Conservation (phyloP, 306 rosid species). For the Lagenaria siceraria region DNA sequence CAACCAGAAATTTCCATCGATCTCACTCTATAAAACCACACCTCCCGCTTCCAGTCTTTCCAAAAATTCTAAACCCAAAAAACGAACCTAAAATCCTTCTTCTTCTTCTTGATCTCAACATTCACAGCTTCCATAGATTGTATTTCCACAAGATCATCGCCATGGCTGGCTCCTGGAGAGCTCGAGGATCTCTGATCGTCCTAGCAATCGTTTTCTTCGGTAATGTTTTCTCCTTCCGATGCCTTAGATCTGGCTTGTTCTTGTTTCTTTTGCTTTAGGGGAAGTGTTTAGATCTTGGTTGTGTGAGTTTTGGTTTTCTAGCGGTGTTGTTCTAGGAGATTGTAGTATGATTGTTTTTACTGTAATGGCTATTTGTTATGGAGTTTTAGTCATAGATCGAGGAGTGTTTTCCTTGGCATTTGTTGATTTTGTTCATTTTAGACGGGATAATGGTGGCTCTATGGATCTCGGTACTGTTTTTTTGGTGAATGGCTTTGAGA, state of each 20-base stretch:
- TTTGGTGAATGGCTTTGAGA: not conserved
- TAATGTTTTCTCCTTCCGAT: constrained; percentile 9
- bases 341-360: not conserved
- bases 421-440: not conserved
- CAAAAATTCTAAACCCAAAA: not conserved
- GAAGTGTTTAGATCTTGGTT: constrained; percentile 23
- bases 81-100: not conserved
- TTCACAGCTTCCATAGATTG: not conserved
- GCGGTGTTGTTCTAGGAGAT: not conserved
- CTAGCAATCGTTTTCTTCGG: constrained; percentile 64
- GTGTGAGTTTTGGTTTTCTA: not conserved
- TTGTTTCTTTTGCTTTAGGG: not conserved
- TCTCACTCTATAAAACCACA: not conserved
- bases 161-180: constrained; percentile 63
- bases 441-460: not conserved
- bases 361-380: not conserved
- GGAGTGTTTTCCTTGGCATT: not conserved
- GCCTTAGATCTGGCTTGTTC: constrained; percentile 27
- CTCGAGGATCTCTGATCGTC: constrained; percentile 47
- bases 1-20: constrained; percentile 4
- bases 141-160: not conserved
- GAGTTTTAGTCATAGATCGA: not conserved
- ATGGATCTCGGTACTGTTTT: not conserved
- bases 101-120: not conserved
- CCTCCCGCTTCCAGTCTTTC: not conserved